A percentile compares a stretch with the other conserved stretches of the same genome.
phyloP scores from a whole-genome alignment of 2,329 filamentous ascomycete species.

The Trichoderma endophyticum region DNA sequence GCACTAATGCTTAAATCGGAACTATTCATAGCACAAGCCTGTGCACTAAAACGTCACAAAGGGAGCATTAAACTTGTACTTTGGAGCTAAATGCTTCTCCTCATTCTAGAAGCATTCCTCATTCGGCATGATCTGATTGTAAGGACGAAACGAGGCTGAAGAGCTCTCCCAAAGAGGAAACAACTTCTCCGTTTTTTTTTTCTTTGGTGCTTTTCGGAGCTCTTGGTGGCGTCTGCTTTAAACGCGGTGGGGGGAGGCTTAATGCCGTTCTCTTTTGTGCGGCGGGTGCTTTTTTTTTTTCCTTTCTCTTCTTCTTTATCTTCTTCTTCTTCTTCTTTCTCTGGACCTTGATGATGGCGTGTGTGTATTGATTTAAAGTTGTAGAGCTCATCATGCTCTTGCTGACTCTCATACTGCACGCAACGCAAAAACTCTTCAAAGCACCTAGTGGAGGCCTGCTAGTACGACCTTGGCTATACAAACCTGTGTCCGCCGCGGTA shows the following conservation, averaged over 20 bases:
- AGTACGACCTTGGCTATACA: not conserved
- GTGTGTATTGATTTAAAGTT: not conserved
- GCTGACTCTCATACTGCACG: not conserved
- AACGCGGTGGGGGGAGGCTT: not conserved
- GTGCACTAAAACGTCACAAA: slow-evolving; percentile 8
- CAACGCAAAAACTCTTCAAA: not conserved
- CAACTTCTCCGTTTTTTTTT: not conserved
- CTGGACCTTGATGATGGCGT: not conserved
- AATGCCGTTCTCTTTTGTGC: not conserved
- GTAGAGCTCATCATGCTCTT: not conserved
- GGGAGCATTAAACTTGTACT: not conserved
- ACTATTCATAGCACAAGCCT: slow-evolving; percentile 14
- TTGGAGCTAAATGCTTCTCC: not conserved
- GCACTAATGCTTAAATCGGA: not conserved
- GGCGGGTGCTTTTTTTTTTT: not conserved
- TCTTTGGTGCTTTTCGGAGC: not conserved
- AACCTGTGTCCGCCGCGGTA: not conserved
- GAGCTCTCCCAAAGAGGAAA: slow-evolving; percentile 9
- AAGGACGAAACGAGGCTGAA: slow-evolving; percentile 17
- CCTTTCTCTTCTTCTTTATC: not conserved
- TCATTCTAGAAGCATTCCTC: slow-evolving; percentile 1
- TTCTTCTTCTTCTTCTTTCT: not conserved
- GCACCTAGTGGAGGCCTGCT: not conserved
- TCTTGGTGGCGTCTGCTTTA: not conserved
- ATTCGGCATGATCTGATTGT: not conserved